Conservation (phyloP, 148 eudicot genomes). For the Beta vulgaris region DNA sequence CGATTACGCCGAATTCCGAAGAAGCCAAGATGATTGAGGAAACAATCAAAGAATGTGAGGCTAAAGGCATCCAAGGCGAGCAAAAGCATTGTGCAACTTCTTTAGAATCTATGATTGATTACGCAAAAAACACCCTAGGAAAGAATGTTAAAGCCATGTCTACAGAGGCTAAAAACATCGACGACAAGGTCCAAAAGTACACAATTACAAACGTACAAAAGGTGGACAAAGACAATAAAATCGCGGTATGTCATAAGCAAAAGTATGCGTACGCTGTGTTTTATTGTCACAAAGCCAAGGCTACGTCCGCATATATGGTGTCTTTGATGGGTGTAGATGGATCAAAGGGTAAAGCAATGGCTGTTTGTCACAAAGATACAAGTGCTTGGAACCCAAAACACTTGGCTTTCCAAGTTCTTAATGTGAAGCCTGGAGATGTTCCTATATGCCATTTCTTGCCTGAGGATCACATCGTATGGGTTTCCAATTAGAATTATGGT, state of each 20-base stretch:
- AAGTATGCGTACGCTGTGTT: slow-evolving; percentile 67
- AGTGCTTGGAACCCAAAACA: slow-evolving; percentile 75
- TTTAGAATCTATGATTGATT: slow-evolving; percentile 36
- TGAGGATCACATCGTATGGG: slow-evolving; percentile 48
- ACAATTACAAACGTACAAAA: slow-evolving; percentile 15
- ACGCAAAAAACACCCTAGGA: slow-evolving; percentile 28
- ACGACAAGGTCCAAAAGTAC: slow-evolving; percentile 7
- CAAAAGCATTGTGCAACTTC: slow-evolving; percentile 39
- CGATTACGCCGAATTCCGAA: slow-evolving; percentile 23
- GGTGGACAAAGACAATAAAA: slow-evolving; percentile 13
- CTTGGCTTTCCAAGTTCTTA: slow-evolving; percentile 62
- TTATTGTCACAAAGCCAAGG: slow-evolving; percentile 55
- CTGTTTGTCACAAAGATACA: slow-evolving; percentile 66
- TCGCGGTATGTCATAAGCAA: slow-evolving; percentile 56
- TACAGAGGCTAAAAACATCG: slow-evolving; percentile 13
- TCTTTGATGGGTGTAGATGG: slow-evolving; percentile 41
- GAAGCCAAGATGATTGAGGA: slow-evolving; percentile 27
- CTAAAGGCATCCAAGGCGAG: slow-evolving; percentile 29
- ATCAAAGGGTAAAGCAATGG: slow-evolving; percentile 44
- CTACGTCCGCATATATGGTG: slow-evolving; percentile 47
- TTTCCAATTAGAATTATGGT: slow-evolving; percentile 12
- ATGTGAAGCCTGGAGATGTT: slow-evolving; percentile 58
- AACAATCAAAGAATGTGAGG: slow-evolving; percentile 35
- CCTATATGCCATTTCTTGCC: slow-evolving; percentile 78
- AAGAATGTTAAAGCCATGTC: slow-evolving; percentile 28